A percentile compares a stretch with the other conserved stretches of the same genome.
These are phyloP conservation scores for Sphagnum tenellum DNA, from an alignment of 225 moss, liverwort and hornwort genomes.

Conservation along the genomic window DNA sequence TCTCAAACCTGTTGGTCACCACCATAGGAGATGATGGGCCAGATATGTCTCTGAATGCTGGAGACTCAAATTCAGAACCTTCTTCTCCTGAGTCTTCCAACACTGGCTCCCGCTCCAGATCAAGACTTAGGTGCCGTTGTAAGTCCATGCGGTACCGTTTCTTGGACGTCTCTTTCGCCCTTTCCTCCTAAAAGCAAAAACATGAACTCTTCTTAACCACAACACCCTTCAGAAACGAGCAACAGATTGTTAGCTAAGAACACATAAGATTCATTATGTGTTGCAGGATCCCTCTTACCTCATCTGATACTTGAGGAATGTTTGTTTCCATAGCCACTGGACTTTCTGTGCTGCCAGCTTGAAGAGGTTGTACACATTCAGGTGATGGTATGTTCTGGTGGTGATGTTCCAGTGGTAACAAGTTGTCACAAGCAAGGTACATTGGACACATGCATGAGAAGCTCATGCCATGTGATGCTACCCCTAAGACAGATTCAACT, in stretches of 20 bases:
- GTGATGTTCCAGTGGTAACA: too few relatives aligned
- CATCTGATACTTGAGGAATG: neutral
- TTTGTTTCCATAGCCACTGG: slow-evolving; percentile 28
- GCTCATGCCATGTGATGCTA: slow-evolving; percentile 54
- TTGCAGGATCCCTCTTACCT: neutral
- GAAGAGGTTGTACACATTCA: slow-evolving; percentile 24
- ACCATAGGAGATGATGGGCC: slow-evolving; percentile 8
- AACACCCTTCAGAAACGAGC: neutral
- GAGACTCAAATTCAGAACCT: slow-evolving; percentile 32
- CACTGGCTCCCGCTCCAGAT: slow-evolving; percentile 82
- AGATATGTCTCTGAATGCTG: slow-evolving; percentile 5
- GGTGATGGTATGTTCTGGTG: slow-evolving; percentile 2
- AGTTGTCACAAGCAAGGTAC: slow-evolving; percentile 13
- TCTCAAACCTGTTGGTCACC: slow-evolving; percentile 2
- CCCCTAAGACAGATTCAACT: slow-evolving; percentile 46
- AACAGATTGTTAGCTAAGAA: too few relatives aligned
- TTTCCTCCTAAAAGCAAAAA: slow-evolving; percentile 18
- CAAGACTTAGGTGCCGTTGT: slow-evolving; percentile 67
- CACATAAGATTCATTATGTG: too few relatives aligned
- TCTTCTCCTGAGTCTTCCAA: slow-evolving; percentile 59
- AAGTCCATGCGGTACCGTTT: slow-evolving; percentile 81
- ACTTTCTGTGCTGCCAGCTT: slow-evolving; percentile 13
- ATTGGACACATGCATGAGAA: slow-evolving; percentile 75
- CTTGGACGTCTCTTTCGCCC: slow-evolving; percentile 53
- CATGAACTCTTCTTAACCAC: neutral